Evolutionary conservation across 2,329 filamentous ascomycete species (phyloP).

Genomic region (Penicillium freii): DNA sequence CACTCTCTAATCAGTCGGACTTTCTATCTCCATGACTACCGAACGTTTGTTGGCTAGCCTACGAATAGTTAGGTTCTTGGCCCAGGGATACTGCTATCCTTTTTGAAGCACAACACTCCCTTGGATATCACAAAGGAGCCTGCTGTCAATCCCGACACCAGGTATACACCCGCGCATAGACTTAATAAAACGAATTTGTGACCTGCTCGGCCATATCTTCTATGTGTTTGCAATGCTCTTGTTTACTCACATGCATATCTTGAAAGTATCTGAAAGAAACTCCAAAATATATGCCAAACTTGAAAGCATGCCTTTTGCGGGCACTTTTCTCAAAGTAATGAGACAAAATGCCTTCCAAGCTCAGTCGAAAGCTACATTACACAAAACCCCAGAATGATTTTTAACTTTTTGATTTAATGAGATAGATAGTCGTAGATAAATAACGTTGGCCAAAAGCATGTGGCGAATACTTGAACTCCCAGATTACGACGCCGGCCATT

Average conservation of each 20-base stretch:
- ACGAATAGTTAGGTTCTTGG: too few species aligned
- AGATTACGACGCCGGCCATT: conserved; percentile 9
- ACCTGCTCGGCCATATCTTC: too few species aligned
- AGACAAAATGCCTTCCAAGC: neutral
- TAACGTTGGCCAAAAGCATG: conserved; percentile 2
- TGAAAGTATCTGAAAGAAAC: neutral
- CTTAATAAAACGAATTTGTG: too few species aligned
- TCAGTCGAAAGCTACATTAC: neutral
- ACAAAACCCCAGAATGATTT: neutral
- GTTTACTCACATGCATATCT: neutral
- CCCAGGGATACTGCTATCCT: too few species aligned
- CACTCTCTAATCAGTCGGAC: too few species aligned
- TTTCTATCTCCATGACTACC: too few species aligned
- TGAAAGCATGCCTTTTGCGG: neutral
- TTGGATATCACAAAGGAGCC: too few species aligned
- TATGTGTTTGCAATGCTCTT: neutral
- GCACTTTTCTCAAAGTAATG: neutral
- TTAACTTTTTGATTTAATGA: neutral
- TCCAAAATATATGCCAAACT: neutral
- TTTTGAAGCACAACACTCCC: too few species aligned
- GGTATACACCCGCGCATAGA: too few species aligned
- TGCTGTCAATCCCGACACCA: too few species aligned
- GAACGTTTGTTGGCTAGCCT: too few species aligned
- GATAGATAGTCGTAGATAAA: conserved; percentile 5
- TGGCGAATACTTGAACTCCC: neutral